phyloP scores from a whole-genome alignment of 225 moss, liverwort and hornwort species.

The Neckera pumila region DNA sequence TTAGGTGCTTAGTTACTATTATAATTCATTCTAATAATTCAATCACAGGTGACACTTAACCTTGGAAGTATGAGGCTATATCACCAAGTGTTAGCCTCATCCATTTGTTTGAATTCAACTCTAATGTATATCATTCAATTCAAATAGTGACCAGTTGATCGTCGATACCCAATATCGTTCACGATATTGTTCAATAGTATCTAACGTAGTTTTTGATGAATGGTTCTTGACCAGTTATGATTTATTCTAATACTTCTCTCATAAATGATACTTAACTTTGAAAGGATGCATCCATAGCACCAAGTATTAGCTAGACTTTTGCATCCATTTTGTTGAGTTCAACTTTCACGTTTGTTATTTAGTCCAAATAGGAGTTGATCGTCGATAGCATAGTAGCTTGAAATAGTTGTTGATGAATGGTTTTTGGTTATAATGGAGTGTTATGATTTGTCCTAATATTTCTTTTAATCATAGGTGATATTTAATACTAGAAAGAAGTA shows the following conservation, averaged over 20 bases:
- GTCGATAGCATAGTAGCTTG: neutral
- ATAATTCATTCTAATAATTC: neutral
- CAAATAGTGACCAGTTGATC: neutral
- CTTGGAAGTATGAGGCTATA: neutral
- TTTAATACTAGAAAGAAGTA: neutral
- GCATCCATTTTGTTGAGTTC: neutral
- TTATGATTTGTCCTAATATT: neutral
- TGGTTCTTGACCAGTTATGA: neutral
- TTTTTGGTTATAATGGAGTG: neutral
- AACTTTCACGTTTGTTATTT: neutral
- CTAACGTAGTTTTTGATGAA: neutral
- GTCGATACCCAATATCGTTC: neutral
- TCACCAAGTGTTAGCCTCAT: neutral
- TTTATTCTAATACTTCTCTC: neutral
- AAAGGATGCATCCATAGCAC: neutral
- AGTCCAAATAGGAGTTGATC: neutral
- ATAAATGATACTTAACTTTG: neutral
- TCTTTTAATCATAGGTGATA: fast-evolving
- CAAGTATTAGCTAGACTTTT: neutral
- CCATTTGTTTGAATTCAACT: neutral
- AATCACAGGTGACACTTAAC: fast-evolving
- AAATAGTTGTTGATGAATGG: neutral
- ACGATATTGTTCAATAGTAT: too few relatives aligned
- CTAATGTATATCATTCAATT: too few relatives aligned
- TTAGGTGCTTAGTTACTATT: neutral